phyloP scores from a whole-genome alignment of 768 basidiomycete genomes.

The Podaxis mareebaensis region DNA sequence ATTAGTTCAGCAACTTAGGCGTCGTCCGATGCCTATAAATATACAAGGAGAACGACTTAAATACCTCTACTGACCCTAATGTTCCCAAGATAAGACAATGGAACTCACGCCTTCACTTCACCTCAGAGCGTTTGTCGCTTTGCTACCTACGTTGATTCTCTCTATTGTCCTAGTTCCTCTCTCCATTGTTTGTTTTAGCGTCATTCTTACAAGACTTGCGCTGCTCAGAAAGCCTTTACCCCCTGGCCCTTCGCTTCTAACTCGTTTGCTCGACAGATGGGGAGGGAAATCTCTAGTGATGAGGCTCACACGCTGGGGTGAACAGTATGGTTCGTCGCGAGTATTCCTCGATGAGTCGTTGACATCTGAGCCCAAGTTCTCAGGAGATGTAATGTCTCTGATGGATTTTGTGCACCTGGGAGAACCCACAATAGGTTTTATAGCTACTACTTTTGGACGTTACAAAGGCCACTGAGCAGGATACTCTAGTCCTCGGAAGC shows the following conservation, averaged over 20 bases:
- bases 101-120: not conserved
- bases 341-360: not conserved
- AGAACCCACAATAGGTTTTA: constrained; percentile 6
- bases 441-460: not conserved
- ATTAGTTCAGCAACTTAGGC: no score
- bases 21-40: not conserved
- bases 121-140: not conserved
- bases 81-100: not conserved
- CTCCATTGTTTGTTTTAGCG: not conserved
- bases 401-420: constrained; percentile 14
- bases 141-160: not conserved
- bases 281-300: not conserved
- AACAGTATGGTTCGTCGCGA: not conserved
- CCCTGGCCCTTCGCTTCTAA: constrained; percentile 7
- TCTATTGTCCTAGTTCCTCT: not conserved
- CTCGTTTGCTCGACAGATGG: not conserved
- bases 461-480: not conserved
- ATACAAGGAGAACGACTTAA: not conserved
- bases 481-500: constrained; percentile 23
- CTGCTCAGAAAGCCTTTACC: constrained; percentile 1
- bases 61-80: not conserved
- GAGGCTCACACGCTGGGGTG: constrained; percentile 4
- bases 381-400: constrained; percentile 1
- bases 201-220: not conserved
- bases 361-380: not conserved